A percentile compares a stretch with the other conserved stretches of the same genome.
phyloP scores from a whole-genome alignment of 768 basidiomycete species.

The Boletus rufocinnamomeus region DNA sequence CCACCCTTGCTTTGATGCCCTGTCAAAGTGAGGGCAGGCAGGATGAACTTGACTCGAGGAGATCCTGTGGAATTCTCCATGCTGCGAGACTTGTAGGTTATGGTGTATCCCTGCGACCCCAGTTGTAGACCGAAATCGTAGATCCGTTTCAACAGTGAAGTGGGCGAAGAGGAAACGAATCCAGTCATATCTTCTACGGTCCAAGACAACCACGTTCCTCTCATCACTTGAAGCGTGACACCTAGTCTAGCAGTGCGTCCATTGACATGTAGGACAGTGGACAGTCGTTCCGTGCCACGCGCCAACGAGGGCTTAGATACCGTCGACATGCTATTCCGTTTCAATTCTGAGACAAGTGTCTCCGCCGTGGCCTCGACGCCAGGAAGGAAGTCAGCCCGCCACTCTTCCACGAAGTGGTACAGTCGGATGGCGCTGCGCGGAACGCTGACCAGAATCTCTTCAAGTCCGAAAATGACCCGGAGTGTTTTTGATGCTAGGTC shows the following conservation, averaged over 20 bases:
- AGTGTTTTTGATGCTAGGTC: conserved; percentile 44
- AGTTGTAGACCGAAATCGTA: conserved; percentile 66
- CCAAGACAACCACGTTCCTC: conserved; percentile 86
- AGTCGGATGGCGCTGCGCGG: conserved; percentile 81
- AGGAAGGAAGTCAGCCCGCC: conserved; percentile 79
- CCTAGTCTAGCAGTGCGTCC: conserved; percentile 51
- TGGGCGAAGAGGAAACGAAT: conserved; percentile 46
- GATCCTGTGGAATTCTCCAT: conserved; percentile 38
- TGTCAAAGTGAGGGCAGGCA: conserved; percentile 66
- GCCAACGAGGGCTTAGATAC: conserved; percentile 33
- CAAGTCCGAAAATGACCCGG: conserved; percentile 48
- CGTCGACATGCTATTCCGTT: conserved; percentile 42
- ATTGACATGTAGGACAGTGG: conserved; percentile 49
- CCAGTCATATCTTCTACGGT: conserved; percentile 52
- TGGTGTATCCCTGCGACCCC: conserved; percentile 58
- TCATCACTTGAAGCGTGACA: conserved; percentile 80
- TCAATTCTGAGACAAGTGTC: conserved; percentile 64
- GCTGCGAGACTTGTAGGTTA: conserved; percentile 50
- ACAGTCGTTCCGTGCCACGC: conserved; percentile 9
- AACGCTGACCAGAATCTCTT: conserved; percentile 55
- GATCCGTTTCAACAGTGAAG: conserved; percentile 33
- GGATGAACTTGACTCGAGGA: conserved; percentile 58
- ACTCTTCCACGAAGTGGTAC: conserved; percentile 79
- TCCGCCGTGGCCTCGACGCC: conserved; percentile 68
- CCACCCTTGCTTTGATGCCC: conserved; percentile 52